A percentile compares a stretch with the other conserved stretches of the same genome.
Evolutionary conservation across 2,329 filamentous ascomycete genomes (phyloP).

Genomic region (Fusarium bulbicola): DNA sequence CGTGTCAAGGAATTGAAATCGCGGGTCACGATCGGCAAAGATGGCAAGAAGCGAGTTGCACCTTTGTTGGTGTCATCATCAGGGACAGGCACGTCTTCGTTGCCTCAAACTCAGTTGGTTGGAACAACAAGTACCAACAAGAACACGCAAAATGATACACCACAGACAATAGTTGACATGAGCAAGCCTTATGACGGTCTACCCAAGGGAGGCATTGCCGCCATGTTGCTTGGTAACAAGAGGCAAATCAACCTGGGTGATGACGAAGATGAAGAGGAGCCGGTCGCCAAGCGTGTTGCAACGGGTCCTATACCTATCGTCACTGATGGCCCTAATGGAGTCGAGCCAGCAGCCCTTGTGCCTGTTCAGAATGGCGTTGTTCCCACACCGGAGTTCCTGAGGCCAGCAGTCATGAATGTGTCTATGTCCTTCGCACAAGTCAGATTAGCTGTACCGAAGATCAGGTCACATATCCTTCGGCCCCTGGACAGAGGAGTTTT

Average conservation of each 20-base stretch:
- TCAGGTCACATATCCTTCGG: constrained; percentile 83
- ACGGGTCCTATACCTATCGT: constrained; percentile 79
- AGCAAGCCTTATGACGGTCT: constrained; percentile 94
- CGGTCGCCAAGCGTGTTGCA: constrained; percentile 60
- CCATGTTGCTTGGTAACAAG: constrained; percentile 92
- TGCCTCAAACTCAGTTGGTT: constrained; percentile 88
- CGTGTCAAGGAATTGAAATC: constrained; percentile 77
- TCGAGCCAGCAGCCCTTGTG: constrained; percentile 77
- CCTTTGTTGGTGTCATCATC: constrained; percentile 92
- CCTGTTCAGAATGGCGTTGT: constrained; percentile 67
- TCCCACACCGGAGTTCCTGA: constrained; percentile 82
- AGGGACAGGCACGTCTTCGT: constrained; percentile 83
- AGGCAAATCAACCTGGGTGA: constrained; percentile 80
- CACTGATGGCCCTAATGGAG: constrained; percentile 78
- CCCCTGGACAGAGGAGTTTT: constrained; percentile 76
- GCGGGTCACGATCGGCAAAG: constrained; percentile 92
- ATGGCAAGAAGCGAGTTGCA: constrained; percentile 95
- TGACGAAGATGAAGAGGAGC: constrained; percentile 77
- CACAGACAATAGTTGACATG: constrained; percentile 85
- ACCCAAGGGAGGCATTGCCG: constrained; percentile 85
- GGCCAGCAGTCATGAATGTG: constrained; percentile 87
- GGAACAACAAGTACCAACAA: constrained; percentile 74
- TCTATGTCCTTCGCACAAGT: constrained; percentile 83
- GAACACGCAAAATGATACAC: constrained; percentile 72
- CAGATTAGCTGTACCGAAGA: constrained; percentile 85